Percentiles rank a stretch among this genome's conserved stretches.
Conservation (phyloP, 1,139 yeast genomes). For the Candida tropicalis region DNA sequence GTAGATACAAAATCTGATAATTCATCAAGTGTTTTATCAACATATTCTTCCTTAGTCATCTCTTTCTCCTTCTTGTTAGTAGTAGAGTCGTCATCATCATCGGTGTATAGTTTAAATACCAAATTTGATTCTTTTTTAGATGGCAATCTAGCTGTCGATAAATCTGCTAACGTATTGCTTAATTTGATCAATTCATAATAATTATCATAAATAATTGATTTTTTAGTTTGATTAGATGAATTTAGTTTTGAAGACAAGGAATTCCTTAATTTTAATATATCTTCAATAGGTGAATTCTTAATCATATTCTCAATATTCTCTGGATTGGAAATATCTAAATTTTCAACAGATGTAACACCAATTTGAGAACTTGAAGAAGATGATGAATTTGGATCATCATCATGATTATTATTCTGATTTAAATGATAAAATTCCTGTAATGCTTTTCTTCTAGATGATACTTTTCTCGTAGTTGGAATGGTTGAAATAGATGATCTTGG, state of each 20-base stretch:
- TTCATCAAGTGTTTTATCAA: constrained; percentile 31
- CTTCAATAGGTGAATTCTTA: constrained; percentile 32
- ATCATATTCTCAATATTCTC: constrained; percentile 36
- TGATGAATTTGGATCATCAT: not conserved
- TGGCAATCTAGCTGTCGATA: constrained; percentile 25
- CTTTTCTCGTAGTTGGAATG: constrained; percentile 25
- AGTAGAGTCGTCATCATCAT: constrained; percentile 2
- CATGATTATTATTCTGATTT: constrained; percentile 1
- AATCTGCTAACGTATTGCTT: constrained; percentile 37
- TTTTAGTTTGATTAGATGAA: constrained; percentile 45
- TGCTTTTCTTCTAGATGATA: constrained; percentile 46
- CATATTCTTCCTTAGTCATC: constrained; percentile 21
- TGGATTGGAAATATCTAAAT: constrained; percentile 23
- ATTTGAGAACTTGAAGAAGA: not conserved
- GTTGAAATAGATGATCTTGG: constrained; percentile 10
- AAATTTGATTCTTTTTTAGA: constrained; percentile 1
- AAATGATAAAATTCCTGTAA: constrained; percentile 47
- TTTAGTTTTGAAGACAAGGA: constrained; percentile 33
- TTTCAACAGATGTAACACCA: not conserved
- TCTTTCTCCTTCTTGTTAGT: constrained; percentile 4
- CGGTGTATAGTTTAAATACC: constrained; percentile 13
- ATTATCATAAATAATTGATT: constrained; percentile 50
- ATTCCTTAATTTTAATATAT: constrained; percentile 40
- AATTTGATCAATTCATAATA: constrained; percentile 49
- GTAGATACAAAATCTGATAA: constrained; percentile 28